Conservation (phyloP, 2,329 filamentous ascomycete species). For the Chrysosporium keratinophilum region DNA sequence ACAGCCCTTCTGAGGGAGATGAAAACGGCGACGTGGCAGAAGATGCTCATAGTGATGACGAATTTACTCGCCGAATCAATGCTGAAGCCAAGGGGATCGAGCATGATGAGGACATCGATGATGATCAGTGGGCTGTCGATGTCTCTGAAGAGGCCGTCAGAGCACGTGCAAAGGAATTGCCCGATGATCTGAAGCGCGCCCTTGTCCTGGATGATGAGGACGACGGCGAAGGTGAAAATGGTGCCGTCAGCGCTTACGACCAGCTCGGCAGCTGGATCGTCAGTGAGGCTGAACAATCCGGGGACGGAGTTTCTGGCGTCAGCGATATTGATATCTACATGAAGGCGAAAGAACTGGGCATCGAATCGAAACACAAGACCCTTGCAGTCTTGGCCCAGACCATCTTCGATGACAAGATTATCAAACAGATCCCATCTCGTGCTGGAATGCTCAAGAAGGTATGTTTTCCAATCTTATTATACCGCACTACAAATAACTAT, state of each 20-base stretch:
- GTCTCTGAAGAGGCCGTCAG: slow-evolving; percentile 92
- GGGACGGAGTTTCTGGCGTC: slow-evolving; percentile 64
- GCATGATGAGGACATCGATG: slow-evolving; percentile 57
- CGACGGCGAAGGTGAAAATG: slow-evolving; percentile 68
- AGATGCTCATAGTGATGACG: slow-evolving; percentile 78
- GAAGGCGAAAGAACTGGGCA: slow-evolving; percentile 93
- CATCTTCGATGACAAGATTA: slow-evolving; percentile 82
- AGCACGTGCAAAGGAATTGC: slow-evolving; percentile 83
- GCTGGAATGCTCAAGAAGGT: slow-evolving; percentile 81
- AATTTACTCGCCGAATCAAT: slow-evolving; percentile 68
- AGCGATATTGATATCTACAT: slow-evolving; percentile 86
- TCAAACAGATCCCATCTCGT: slow-evolving; percentile 75
- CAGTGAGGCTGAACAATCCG: slow-evolving; percentile 56
- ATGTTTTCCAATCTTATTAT: slow-evolving; percentile 23
- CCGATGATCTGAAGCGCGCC: slow-evolving; percentile 88
- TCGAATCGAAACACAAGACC: slow-evolving; percentile 89
- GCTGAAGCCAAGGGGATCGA: slow-evolving; percentile 63
- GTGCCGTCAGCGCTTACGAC: slow-evolving; percentile 70
- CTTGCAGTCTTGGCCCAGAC: slow-evolving; percentile 85
- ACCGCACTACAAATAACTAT: background rate
- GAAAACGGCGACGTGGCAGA: slow-evolving; percentile 56
- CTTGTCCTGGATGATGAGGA: slow-evolving; percentile 74
- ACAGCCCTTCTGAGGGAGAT: slow-evolving; percentile 52
- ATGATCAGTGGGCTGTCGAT: slow-evolving; percentile 92
- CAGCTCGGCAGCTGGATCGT: slow-evolving; percentile 89